Evolutionary conservation across 2,329 filamentous ascomycete genomes (phyloP), one percentile per base, ranked within the genome.

Genomic region (Beauveria sp.): DNA sequence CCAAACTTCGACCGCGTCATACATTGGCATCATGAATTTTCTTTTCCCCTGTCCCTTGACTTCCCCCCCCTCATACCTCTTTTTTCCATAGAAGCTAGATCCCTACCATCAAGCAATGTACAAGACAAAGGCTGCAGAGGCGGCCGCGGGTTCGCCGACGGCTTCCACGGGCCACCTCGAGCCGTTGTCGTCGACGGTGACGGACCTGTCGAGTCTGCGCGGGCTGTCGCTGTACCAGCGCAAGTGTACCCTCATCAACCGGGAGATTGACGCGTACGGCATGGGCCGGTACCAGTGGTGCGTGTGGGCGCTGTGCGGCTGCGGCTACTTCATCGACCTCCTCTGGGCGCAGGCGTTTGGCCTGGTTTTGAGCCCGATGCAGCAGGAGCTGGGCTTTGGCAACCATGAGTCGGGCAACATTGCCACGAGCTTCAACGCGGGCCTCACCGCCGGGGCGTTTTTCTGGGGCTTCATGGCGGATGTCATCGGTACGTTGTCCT

Each of bases 301-400:
- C 64, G 72, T 80, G 52, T 83, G 79, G 80, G 66, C 70, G 3
- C 70, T 83, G 0, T 83, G 81, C 64, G 81, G 81, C 42, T 79
- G 82, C 42, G 81, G 81, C 1, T 83, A 83, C 66, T 70, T 83
- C 46, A 73, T 85, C 43, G 83, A 85, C 65, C 70, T 85, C 26
- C 72, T 83, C 52, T 85, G 81, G 80, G 81, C 82, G 3, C 82
- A 85, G 64, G 82, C 79, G 0, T 83, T 85, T 66, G 81, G 81
- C 12, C 74, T 85, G 1, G 77, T 83, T 0, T 69, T 83, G 18
- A 78, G 77, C 10, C 79, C 82, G 7, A 68, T 86, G 61, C 75
- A 83, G 65, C 81, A 84, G 67, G 83, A 86, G 68, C 68, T 85
- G 24, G 81, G 81, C 0, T 84, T 86, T 61, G 78, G 62, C 0